Percentiles rank a stretch among this genome's conserved stretches.
Evolutionary conservation across 306 rosid genomes (phyloP).

Genomic region (Citrullus amarus): DNA sequence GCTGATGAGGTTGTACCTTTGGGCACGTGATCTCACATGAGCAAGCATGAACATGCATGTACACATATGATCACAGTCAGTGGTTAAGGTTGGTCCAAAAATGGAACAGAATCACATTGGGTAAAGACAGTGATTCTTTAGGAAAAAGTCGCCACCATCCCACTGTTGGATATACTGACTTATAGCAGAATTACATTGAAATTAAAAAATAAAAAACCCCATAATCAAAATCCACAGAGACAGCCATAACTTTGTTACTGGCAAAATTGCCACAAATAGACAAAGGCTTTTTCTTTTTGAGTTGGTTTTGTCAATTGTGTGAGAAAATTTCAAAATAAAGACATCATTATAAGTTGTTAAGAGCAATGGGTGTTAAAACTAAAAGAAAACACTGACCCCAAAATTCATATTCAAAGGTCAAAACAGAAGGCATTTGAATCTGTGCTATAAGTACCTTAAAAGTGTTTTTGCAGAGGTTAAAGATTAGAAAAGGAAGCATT

Average conservation of each 20-base stretch:
- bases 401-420: neutral
- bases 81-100: conserved; percentile 6
- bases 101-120: conserved; percentile 2
- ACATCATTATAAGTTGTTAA: neutral
- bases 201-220: neutral
- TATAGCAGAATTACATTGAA: neutral
- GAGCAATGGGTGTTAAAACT: neutral
- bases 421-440: neutral
- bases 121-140: neutral
- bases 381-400: neutral
- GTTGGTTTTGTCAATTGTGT: too few species aligned
- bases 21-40: conserved; percentile 7
- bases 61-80: conserved; percentile 4
- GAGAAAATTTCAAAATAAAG: neutral
- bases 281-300: neutral
- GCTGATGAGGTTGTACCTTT: neutral
- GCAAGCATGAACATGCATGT: neutral
- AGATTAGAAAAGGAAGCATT: neutral
- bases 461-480: too few species aligned
- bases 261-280: neutral
- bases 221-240: neutral
- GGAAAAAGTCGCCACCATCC: neutral
- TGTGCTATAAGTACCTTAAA: neutral
- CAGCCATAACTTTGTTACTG: neutral
- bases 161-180: neutral